Evolutionary conservation across 2,329 filamentous ascomycete genomes (phyloP).

Genomic region (Colletotrichum higginsianum): DNA sequence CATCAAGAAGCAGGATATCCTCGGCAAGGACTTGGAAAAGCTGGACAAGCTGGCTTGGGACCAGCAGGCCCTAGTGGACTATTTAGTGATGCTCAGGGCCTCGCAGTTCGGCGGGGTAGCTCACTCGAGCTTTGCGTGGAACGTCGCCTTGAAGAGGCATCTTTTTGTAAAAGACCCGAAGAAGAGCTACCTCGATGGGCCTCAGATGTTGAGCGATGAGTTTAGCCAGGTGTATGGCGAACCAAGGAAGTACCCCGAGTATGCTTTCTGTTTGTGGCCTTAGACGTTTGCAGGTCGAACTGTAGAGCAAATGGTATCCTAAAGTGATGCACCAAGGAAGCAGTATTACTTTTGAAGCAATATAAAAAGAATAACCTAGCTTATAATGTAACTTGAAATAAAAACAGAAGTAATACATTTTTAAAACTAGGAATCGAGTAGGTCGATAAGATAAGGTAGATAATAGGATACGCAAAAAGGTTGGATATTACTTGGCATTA

Average conservation of each 20-base stretch:
- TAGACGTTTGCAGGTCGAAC: background rate
- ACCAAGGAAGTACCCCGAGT: slow-evolving; percentile 26
- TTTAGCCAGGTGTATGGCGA: slow-evolving; percentile 31
- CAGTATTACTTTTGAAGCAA: too few species aligned
- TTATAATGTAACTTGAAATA: too few species aligned
- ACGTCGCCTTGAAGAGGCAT: slow-evolving; percentile 51
- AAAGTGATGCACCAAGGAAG: too few species aligned
- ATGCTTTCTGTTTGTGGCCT: slow-evolving; percentile 32
- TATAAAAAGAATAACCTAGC: too few species aligned
- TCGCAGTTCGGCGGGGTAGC: slow-evolving; percentile 52
- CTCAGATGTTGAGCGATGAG: slow-evolving; percentile 37
- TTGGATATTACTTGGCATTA: too few species aligned
- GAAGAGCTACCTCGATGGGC: slow-evolving; percentile 11
- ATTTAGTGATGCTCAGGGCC: slow-evolving; percentile 51
- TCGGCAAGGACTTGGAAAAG: slow-evolving; percentile 40
- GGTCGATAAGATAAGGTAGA: too few species aligned
- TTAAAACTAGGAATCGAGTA: too few species aligned
- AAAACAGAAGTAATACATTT: too few species aligned
- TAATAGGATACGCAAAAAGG: too few species aligned
- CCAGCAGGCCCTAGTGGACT: slow-evolving; percentile 52
- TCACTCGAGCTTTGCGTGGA: slow-evolving; percentile 53
- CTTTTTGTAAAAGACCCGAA: slow-evolving; percentile 11
- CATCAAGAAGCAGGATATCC: slow-evolving; percentile 51
- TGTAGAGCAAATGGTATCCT: too few species aligned
- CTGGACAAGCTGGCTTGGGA: slow-evolving; percentile 49